phyloP scores from a whole-genome alignment of 768 basidiomycete species.

The Lactarius pseudohatsudake region DNA sequence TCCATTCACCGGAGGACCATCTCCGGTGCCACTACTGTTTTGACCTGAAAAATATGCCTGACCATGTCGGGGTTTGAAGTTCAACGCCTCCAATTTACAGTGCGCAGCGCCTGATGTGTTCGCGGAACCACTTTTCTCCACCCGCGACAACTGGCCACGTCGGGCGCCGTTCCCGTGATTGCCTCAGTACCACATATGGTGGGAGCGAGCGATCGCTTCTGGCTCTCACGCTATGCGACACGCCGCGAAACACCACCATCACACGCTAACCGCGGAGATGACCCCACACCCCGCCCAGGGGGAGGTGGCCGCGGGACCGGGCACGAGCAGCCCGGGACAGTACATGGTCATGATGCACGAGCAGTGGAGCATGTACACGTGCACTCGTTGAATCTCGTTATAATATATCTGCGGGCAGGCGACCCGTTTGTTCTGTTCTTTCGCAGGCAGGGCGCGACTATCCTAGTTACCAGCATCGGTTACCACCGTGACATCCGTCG shows the following conservation, averaged over 20 bases:
- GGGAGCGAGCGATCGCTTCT: neutral
- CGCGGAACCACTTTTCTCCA: neutral
- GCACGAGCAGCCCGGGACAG: neutral
- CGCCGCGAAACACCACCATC: neutral
- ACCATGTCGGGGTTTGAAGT: neutral
- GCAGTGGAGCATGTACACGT: neutral
- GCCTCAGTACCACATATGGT: neutral
- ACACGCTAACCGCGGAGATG: neutral
- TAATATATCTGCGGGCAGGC: neutral
- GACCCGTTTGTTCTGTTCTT: neutral
- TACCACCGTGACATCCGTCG: neutral
- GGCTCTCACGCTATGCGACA: neutral
- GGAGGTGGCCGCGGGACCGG: neutral
- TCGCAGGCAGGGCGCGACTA: neutral
- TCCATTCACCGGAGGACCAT: neutral
- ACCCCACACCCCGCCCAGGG: neutral
- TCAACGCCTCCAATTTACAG: neutral
- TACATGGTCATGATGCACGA: neutral
- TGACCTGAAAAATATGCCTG: neutral
- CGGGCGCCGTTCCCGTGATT: neutral
- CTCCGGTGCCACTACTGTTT: neutral
- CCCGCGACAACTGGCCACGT: neutral
- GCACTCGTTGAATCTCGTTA: neutral
- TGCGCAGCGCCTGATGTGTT: neutral
- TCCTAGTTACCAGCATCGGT: neutral